Percentiles rank a stretch among this genome's conserved stretches.
Evolutionary conservation across 371 early-diverging fungal species (phyloP).

Genomic region (Rhizopus stolonifer): DNA sequence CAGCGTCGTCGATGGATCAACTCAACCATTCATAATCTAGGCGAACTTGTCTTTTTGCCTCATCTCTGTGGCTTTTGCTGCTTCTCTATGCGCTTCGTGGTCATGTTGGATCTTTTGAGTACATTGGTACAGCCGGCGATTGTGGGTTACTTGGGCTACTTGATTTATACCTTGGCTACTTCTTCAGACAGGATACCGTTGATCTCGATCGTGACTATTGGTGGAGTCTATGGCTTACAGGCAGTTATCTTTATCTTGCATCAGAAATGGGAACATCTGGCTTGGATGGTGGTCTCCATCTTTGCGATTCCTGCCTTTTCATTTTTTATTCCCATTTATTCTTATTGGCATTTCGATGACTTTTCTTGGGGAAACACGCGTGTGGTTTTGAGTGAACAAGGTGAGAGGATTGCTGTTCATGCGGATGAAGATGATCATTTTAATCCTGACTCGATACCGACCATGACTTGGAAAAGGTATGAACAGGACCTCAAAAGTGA

Average conservation of each 20-base stretch:
- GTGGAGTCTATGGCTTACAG: constrained; percentile 82
- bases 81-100: constrained; percentile 95
- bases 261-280: constrained; percentile 92
- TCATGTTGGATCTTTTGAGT: constrained; percentile 88
- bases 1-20: constrained; percentile 97
- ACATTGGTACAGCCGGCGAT: constrained; percentile 94
- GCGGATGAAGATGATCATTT: no score
- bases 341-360: constrained; percentile 93
- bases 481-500: no score
- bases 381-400: constrained; percentile 69
- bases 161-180: constrained; percentile 69
- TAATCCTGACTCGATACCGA: no score
- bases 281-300: constrained; percentile 95
- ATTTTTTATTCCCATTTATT: constrained; percentile 76
- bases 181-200: constrained; percentile 53
- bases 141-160: constrained; percentile 80
- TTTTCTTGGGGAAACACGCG: constrained; percentile 95
- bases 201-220: constrained; percentile 59
- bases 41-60: constrained; percentile 84
- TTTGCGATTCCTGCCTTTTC: constrained; percentile 83
- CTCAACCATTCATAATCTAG: constrained; percentile 96
- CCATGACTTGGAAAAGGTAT: no score
- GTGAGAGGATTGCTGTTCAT: no score
- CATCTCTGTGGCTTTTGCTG: constrained; percentile 96
- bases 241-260: constrained; percentile 84